Base-by-base conservation (phyloP, 2,329 filamentous ascomycete species). In the Ceratocystis alfenasii region DNA sequence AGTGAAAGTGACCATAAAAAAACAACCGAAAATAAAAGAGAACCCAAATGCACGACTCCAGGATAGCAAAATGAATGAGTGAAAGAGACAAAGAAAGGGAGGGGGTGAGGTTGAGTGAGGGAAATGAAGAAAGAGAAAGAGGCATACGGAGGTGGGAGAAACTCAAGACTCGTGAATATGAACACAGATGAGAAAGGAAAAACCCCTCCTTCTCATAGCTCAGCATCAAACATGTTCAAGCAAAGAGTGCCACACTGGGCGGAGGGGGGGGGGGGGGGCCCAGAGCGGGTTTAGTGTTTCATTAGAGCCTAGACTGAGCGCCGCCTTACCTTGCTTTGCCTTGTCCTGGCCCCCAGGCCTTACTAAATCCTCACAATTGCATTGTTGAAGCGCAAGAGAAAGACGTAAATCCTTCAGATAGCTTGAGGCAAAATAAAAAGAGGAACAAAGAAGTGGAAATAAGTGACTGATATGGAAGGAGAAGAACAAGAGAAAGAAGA, bases 251-350 rank as follows among this genome's bases (percentile, higher is more conserved):
- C 33, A 36, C 8, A 10, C 10, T 10, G 8, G 8, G 33, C 33
- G 8, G 45, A 12, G 45, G 45, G 15, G 45, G 45, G 15, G 50
- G 50, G 20, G 50, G 50, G 50, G n/a, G n/a, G 10, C 50, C 20
- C 50, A 57, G 50, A 28, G 50, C 25, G 50, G 50, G 50, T 33
- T 57, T 57, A 28, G 50, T 57, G 50, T 57, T 57, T 57, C 50
- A 57, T 57, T 57, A 30, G 22, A 28, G 50, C 30, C 25, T 17
- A 57, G 50, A 22, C 22, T 57, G 50, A 28, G 5, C 45, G 15
- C 44, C 44, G 3, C 45, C 45, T 12, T 20, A 17, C 17, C 45
- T 46, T 36, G 33, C 45, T 20, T 46, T 7, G 45, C 45, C 45
- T 46, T 46, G 15, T 20, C 45, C 45, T 20, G 15, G 15, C n/a